These are phyloP conservation scores for Candida lessepsii DNA, from an alignment of 805 yeast genomes.

Conservation along the genomic window DNA sequence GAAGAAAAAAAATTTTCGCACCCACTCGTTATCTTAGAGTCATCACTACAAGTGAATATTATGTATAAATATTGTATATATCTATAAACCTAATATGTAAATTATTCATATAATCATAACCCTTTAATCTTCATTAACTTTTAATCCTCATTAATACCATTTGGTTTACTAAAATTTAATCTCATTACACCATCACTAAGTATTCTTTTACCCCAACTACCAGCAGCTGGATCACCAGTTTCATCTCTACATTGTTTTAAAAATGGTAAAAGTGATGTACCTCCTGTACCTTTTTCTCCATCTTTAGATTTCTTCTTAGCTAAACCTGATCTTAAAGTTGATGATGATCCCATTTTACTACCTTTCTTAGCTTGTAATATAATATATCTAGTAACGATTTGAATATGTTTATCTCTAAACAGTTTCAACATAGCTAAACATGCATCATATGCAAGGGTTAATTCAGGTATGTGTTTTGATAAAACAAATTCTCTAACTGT, in stretches of 20 bases:
- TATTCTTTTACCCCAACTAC: constrained; percentile 82
- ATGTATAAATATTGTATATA: background rate
- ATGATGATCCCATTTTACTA: constrained; percentile 50
- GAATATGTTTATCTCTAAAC: constrained; percentile 91
- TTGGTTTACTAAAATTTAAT: constrained; percentile 37
- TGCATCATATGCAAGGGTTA: constrained; percentile 78
- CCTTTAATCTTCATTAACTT: too few relatives aligned
- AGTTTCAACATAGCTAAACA: constrained; percentile 84
- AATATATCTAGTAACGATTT: constrained; percentile 85
- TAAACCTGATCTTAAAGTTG: constrained; percentile 65
- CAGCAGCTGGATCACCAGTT: constrained; percentile 91
- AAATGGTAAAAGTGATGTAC: constrained; percentile 87
- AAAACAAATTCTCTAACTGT: constrained; percentile 65
- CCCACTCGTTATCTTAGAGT: background rate
- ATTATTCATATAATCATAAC: too few relatives aligned
- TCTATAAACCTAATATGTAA: constrained; percentile 3
- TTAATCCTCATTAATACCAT: constrained; percentile 41
- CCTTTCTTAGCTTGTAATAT: constrained; percentile 71
- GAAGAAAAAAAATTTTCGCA: constrained; percentile 7
- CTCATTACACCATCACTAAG: constrained; percentile 55
- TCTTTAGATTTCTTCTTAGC: constrained; percentile 50
- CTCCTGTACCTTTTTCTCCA: constrained; percentile 86
- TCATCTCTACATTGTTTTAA: constrained; percentile 95
- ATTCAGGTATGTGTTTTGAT: constrained; percentile 47
- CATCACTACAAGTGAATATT: too few relatives aligned